Conservation (phyloP, 305 asterid genomes). For the Rubia peregrina region DNA sequence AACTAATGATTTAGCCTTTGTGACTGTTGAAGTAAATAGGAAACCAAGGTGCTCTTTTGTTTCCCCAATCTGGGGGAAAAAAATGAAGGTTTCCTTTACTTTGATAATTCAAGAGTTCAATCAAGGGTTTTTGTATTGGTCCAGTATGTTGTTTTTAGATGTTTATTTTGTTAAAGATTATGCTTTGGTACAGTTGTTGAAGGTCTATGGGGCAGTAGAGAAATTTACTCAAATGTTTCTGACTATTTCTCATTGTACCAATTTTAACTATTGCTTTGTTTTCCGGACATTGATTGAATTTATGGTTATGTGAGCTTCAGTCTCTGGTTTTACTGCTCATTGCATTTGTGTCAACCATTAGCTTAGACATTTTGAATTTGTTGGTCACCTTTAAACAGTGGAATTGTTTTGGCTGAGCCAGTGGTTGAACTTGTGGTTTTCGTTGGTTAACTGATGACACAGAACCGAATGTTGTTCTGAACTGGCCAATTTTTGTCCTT, state of each 20-base stretch:
- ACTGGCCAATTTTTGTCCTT: neutral
- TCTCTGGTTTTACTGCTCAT: no score
- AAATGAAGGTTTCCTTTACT: neutral
- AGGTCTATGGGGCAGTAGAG: conserved; percentile 1
- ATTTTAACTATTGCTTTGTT: neutral
- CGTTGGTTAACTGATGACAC: neutral
- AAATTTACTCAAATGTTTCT: neutral
- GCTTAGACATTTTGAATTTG: neutral
- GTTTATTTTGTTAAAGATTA: neutral
- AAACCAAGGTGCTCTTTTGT: neutral
- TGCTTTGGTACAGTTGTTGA: neutral
- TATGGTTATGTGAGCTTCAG: neutral
- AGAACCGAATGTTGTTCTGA: neutral
- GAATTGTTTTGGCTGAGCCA: neutral
- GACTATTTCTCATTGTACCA: neutral
- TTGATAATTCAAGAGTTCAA: neutral
- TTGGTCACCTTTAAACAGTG: neutral
- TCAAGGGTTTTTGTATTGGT: neutral
- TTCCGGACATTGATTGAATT: neutral
- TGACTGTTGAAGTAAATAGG: neutral
- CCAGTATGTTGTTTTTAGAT: neutral
- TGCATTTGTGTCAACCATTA: neutral
- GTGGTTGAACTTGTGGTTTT: neutral
- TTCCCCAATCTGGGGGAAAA: neutral
- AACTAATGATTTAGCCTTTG: neutral